Conservation (phyloP, 495 filamentous ascomycete genomes). For the Filosporella fistucella region DNA sequence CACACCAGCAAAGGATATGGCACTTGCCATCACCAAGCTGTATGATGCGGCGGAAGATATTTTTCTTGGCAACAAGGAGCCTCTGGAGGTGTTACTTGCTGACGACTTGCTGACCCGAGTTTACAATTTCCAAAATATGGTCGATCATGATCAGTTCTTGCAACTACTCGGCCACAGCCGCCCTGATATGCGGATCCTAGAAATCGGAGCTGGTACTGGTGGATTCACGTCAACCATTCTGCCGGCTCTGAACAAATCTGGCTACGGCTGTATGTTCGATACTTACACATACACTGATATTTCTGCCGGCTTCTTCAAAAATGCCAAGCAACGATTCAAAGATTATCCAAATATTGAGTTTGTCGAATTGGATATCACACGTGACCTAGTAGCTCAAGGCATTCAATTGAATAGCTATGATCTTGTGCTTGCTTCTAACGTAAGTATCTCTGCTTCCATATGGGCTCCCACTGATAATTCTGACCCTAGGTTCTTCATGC, state of each 20-base stretch:
- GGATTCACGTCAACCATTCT: neutral
- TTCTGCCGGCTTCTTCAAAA: slow-evolving; percentile 42
- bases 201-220: slow-evolving; percentile 42
- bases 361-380: slow-evolving; percentile 39
- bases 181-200: slow-evolving; percentile 35
- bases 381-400: slow-evolving; percentile 28
- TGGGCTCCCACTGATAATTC: neutral
- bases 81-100: neutral
- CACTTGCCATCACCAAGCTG: too few species aligned
- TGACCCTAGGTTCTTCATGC: neutral
- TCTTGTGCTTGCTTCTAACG: slow-evolving; percentile 40
- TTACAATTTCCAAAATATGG: too few species aligned
- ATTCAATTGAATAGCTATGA: slow-evolving; percentile 42
- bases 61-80: neutral
- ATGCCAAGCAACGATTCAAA: slow-evolving; percentile 37
- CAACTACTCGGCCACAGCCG: slow-evolving; percentile 23
- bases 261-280: too few species aligned
- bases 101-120: neutral
- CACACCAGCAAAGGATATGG: neutral
- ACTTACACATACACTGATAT: slow-evolving; percentile 45
- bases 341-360: slow-evolving; percentile 15
- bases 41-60: too few species aligned
- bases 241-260: neutral
- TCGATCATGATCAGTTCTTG: too few species aligned
- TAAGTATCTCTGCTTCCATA: slow-evolving; percentile 8